A percentile compares a stretch with the other conserved stretches of the same genome.
Evolutionary conservation across 1,284 basidiomycete genomes (phyloP).

Genomic region (Vanrija pseudolonga): DNA sequence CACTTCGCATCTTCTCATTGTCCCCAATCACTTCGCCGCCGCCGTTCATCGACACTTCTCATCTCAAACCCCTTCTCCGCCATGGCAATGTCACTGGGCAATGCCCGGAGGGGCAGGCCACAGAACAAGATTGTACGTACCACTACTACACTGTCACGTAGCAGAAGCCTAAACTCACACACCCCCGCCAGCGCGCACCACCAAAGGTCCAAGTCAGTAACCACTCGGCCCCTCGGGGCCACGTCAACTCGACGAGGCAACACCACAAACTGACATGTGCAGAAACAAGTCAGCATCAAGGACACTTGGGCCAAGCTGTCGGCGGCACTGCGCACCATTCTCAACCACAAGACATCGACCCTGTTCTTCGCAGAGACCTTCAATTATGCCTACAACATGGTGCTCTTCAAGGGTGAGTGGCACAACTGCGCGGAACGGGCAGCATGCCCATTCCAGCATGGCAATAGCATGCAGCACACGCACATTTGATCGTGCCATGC

Average conservation of each 20-base stretch:
- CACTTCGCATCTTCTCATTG: neutral
- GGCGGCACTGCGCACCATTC: constrained; percentile 85
- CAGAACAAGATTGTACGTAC: constrained; percentile 35
- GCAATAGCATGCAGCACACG: too few relatives aligned
- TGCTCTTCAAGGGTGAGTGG: constrained; percentile 64
- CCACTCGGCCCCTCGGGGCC: neutral
- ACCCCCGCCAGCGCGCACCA: constrained; percentile 34
- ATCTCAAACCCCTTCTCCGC: constrained; percentile 1
- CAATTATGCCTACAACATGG: constrained; percentile 90
- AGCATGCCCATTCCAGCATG: too few relatives aligned
- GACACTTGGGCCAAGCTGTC: constrained; percentile 47
- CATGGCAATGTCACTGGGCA: constrained; percentile 41
- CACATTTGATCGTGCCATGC: too few relatives aligned
- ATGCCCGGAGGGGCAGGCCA: constrained; percentile 40
- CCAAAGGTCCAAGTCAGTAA: constrained; percentile 27
- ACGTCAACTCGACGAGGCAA: neutral
- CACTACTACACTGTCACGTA: neutral
- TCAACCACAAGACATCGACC: constrained; percentile 86
- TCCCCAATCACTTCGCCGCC: neutral
- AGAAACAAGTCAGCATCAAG: constrained; percentile 30
- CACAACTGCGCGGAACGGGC: neutral
- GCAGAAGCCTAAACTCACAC: constrained; percentile 1
- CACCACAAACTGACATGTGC: constrained; percentile 22
- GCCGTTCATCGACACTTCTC: neutral
- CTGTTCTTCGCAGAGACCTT: constrained; percentile 98